phyloP scores from a whole-genome alignment of 108 stramenopile species.

The Craspedostauros australis region DNA sequence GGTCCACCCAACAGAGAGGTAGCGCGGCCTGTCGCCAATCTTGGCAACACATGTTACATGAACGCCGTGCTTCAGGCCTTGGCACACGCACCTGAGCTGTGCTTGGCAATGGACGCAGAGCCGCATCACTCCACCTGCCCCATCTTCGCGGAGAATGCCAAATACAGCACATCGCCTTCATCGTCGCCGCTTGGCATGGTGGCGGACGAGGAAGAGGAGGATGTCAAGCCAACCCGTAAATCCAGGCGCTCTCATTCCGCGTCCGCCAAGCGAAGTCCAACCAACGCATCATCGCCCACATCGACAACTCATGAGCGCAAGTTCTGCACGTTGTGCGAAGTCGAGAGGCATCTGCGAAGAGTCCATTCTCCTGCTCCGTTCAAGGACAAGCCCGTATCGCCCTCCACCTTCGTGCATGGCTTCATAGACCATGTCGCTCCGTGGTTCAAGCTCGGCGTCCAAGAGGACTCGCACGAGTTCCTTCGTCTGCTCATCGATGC shows the following conservation, averaged over 20 bases:
- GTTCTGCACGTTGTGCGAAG: conserved; percentile 77
- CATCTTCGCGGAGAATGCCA: conserved; percentile 30
- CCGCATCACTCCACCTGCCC: conserved; percentile 62
- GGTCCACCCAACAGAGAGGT: conserved; percentile 39
- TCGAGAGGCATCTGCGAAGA: conserved; percentile 56
- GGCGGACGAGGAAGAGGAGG: neutral
- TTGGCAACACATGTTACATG: conserved; percentile 90
- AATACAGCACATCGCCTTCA: conserved; percentile 12
- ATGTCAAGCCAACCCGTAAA: conserved; percentile 9
- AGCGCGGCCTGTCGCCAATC: conserved; percentile 66
- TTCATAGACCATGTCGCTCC: conserved; percentile 81
- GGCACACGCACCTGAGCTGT: conserved; percentile 84
- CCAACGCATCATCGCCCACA: conserved; percentile 2
- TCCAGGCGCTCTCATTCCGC: conserved; percentile 8
- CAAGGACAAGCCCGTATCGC: conserved; percentile 56
- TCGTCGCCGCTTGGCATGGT: conserved; percentile 25
- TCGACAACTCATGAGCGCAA: conserved; percentile 26
- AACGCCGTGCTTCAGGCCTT: conserved; percentile 79
- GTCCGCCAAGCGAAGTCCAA: conserved; percentile 13
- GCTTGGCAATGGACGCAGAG: conserved; percentile 76
- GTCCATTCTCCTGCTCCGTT: conserved; percentile 64
- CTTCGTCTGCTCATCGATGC: conserved; percentile 92
- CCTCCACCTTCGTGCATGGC: conserved; percentile 63
- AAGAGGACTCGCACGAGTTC: conserved; percentile 99
- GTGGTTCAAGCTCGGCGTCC: conserved; percentile 86